Percentiles rank a stretch among this genome's conserved stretches.
Conservation (phyloP, 2,329 filamentous ascomycete genomes). For the Leptographium lundbergii region DNA sequence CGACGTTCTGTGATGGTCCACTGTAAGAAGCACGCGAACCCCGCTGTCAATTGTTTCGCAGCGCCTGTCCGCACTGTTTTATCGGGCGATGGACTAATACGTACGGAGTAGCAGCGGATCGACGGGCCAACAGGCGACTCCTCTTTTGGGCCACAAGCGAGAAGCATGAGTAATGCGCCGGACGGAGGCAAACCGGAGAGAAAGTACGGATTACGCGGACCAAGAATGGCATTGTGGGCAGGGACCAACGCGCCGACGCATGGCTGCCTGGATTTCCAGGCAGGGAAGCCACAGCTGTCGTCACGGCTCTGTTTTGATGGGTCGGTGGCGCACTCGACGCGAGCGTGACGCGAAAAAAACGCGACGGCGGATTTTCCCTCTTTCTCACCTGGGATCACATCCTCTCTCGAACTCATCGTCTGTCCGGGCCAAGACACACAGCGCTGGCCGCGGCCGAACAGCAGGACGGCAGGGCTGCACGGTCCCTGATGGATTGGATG, state of each 20-base stretch:
- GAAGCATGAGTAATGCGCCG: too few species aligned
- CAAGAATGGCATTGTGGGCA: too few species aligned
- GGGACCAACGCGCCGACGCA: not conserved
- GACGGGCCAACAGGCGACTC: too few species aligned
- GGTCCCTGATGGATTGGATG: not conserved
- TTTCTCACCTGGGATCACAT: not conserved
- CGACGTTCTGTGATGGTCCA: too few species aligned
- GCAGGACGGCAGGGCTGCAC: not conserved
- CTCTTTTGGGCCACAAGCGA: too few species aligned
- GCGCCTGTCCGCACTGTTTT: too few species aligned
- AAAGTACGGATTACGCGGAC: not conserved
- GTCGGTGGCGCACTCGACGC: constrained; percentile 2
- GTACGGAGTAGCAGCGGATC: too few species aligned
- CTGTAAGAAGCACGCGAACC: too few species aligned
- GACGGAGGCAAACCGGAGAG: not conserved
- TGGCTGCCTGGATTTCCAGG: not conserved
- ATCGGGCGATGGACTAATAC: too few species aligned
- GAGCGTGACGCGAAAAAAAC: constrained; percentile 13
- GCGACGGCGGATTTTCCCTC: constrained; percentile 1
- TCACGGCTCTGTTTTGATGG: not conserved
- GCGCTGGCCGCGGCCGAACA: too few species aligned
- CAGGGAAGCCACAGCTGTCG: not conserved
- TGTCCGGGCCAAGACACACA: not conserved
- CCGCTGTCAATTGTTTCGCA: too few species aligned
- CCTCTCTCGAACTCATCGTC: too few species aligned